Base-by-base conservation (phyloP, 1,139 yeast genomes). In the Blastobotrys illinoisensis region DNA sequence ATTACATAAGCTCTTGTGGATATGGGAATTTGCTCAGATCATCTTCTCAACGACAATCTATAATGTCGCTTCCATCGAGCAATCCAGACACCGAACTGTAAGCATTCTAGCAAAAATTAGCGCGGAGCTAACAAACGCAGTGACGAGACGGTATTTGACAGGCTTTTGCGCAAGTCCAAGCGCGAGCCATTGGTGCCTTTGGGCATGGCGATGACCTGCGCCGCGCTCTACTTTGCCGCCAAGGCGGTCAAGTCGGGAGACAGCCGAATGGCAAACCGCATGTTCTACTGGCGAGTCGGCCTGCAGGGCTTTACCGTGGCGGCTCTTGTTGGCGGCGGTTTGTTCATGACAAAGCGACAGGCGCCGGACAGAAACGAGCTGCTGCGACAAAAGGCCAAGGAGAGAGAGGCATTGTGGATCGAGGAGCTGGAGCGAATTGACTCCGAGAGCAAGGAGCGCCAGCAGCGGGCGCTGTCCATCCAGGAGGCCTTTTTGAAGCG, bases 401-500 rank as follows among this genome's bases (percentile, higher is more conserved):
- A 81, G 65, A 83, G 98, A 74, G 97, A 90, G 67, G 77, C 76
- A 64, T 69, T 90, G 64, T 90, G 98, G 98, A 86, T 90, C 61
- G 90, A 88, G 67, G 98, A 90, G 69, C 78, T 90, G 68, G 93
- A 90, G 67, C 80, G 96, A 73, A 80, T 95, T 68, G 97, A 90
- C 68, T 79, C 73, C 7, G 85, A 82, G 56, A 82, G 85, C 55
- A 85, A 86, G 68, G 83, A 58, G 40, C 61, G 69, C 23, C 57
- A 60, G 52, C 60, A 56, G n/a, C 58, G 64, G 18, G 69, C 71
- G 6, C 53, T 53, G 45, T 48, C 58, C 6, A 56, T 60, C 43
- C 58, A 54, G 44, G 58, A 56, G 18, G 62, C 58, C 2, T 55
- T 55, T 43, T 36, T 53, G 44, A 24, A 53, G 46, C 49, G 56